Base-by-base conservation (phyloP, 371 early-diverging fungal species). In the Mucor circinelloides region DNA sequence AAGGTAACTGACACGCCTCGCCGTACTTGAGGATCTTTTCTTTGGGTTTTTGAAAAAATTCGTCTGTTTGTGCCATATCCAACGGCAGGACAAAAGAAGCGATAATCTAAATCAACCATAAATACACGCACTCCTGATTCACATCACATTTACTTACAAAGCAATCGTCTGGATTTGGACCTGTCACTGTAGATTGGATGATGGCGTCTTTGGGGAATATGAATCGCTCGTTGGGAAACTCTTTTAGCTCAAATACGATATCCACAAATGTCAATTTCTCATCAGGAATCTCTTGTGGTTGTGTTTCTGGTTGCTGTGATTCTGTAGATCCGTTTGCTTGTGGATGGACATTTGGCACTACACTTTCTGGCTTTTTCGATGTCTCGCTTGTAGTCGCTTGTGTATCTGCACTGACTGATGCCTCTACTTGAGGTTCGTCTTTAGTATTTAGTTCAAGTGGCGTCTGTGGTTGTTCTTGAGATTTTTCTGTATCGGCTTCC, bases 231-330 rank as follows among this genome's bases (percentile, higher is more conserved):
- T 72, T 74, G 7, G 80, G 67, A 2, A 63, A 58, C 25, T 81
- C 84, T 36, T 75, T 77, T 38, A 84, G 61, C 52, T 84, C 84
- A 56, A 84, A 69, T 13, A 82, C 82, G 10, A 84, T 67, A 66
- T 84, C 81, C 6, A 40, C 48, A 60, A 67, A 78, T 5, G 67
- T 46, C 4, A 78, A 59, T 8, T 25, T 52, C 58, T 6, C 58
- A 23, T 59, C 40, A n/a, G 23, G 34, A 15, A 27, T 38, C 12
- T 60, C 27, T 27, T 52, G 21, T 10, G 59, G 40, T 2, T 48
- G 38, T 8, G 58, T 19, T 25, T 46, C 61, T 56, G 60, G 25
- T 25, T 52, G 52, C 23, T 52, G 52, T 52, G 52, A 6, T 21
- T 12, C 52, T 25, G 52, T 5, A 27, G 23, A 12, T 52, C 27